These are phyloP conservation scores for Wickerhamiella australiensis DNA, from an alignment of 805 yeast genomes.

Conservation along the genomic window DNA sequence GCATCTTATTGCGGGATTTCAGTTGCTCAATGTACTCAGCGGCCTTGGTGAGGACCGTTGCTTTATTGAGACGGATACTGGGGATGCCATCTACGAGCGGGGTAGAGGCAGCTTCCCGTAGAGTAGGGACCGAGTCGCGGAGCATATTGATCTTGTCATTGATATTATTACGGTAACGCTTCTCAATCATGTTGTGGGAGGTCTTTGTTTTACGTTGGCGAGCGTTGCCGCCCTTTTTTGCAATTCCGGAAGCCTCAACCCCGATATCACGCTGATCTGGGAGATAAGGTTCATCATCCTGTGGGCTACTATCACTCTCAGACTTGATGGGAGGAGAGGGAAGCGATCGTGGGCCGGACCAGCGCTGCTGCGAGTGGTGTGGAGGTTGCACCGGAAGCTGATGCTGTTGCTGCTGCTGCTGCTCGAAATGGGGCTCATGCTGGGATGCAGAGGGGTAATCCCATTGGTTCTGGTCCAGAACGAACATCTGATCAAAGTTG, in stretches of 20 bases:
- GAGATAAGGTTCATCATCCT: not conserved
- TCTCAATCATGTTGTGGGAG: constrained; percentile 61
- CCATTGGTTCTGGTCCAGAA: constrained; percentile 9
- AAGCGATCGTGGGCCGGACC: not conserved
- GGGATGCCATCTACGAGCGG: constrained; percentile 65
- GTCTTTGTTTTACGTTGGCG: constrained; percentile 36
- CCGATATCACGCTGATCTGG: constrained; percentile 2
- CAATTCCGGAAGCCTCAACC: constrained; percentile 1
- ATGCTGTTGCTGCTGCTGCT: not conserved
- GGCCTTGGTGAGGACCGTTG: constrained; percentile 63
- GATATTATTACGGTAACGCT: constrained; percentile 58
- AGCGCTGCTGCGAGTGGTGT: not conserved
- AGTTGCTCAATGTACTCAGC: constrained; percentile 68
- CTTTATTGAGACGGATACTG: constrained; percentile 63
- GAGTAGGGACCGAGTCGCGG: constrained; percentile 65
- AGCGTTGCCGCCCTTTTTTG: constrained; percentile 1
- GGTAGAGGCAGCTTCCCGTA: constrained; percentile 42
- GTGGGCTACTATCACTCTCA: not conserved
- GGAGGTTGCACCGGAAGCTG: not conserved
- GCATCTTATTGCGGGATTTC: constrained; percentile 43
- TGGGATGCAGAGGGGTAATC: not conserved
- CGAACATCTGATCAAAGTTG: constrained; percentile 10
- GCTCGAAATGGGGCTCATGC: not conserved
- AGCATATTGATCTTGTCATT: constrained; percentile 53
- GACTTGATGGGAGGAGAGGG: constrained; percentile 10